Conservation (phyloP, 2,329 filamentous ascomycete genomes). For the Acrodontium crateriforme region DNA sequence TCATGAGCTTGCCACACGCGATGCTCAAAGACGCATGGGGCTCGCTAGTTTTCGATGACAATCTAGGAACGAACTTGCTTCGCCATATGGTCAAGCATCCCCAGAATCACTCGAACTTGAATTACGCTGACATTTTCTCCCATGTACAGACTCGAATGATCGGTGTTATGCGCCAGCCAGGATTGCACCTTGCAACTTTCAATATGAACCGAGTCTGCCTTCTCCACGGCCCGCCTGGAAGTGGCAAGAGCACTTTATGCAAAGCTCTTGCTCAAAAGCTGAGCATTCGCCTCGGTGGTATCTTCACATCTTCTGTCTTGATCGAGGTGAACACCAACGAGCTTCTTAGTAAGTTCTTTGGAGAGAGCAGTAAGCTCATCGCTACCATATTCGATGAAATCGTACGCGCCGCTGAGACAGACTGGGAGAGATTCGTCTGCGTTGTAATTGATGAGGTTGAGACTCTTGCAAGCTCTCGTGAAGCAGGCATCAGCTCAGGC, state of each 20-base stretch:
- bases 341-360: conserved; percentile 34
- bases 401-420: conserved; percentile 21
- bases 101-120: too few species aligned
- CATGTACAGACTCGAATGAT: conserved; percentile 20
- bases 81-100: conserved; percentile 23
- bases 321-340: conserved; percentile 33
- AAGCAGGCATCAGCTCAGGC: conserved; percentile 22
- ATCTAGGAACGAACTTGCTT: conserved; percentile 28
- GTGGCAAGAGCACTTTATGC: conserved; percentile 31
- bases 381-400: conserved; percentile 32
- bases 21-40: conserved; percentile 31
- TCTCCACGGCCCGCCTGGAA: conserved; percentile 31
- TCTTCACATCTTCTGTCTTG: conserved; percentile 23
- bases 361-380: conserved; percentile 33
- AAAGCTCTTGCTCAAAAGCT: conserved; percentile 38
- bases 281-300: conserved; percentile 29
- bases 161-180: conserved; percentile 21
- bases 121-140: too few species aligned
- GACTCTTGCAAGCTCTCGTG: conserved; percentile 31
- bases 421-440: conserved; percentile 28
- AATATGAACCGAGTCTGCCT: conserved; percentile 34
- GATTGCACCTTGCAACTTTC: conserved; percentile 24
- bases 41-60: conserved; percentile 31
- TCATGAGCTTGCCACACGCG: conserved; percentile 25
- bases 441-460: conserved; percentile 40